Conservation (phyloP, 768 basidiomycete genomes). For the Russula dissimulans region DNA sequence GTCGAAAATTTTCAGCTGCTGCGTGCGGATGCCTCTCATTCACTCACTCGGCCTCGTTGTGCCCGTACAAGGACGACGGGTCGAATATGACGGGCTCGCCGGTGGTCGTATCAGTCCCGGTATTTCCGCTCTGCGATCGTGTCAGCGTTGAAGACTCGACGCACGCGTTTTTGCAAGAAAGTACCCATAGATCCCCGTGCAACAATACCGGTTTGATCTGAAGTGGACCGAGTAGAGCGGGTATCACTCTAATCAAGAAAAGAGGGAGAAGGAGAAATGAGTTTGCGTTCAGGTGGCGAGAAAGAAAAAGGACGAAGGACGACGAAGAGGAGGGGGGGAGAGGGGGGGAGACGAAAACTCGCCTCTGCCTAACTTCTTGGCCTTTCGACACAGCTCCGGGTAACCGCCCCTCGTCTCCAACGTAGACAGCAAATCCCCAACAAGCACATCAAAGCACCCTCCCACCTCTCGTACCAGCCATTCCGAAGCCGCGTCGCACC, state of each 20-base stretch:
- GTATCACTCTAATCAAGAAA: constrained; percentile 32
- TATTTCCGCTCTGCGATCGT: constrained; percentile 56
- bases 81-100: constrained; percentile 66
- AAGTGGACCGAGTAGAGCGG: constrained; percentile 51
- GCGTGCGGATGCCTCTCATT: not conserved
- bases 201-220: constrained; percentile 56
- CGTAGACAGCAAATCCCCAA: constrained; percentile 46
- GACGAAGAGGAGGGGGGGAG: too few relatives aligned
- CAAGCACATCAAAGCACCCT: constrained; percentile 54
- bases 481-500: constrained; percentile 62
- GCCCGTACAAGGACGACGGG: constrained; percentile 71
- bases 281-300: too few relatives aligned
- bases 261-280: too few relatives aligned
- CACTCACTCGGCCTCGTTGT: constrained; percentile 73
- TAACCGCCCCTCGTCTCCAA: constrained; percentile 35
- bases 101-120: constrained; percentile 44
- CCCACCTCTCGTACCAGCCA: constrained; percentile 68
- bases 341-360: not conserved
- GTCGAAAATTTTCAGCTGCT: not conserved
- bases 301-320: not conserved
- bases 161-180: constrained; percentile 17
- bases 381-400: constrained; percentile 40
- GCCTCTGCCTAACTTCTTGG: constrained; percentile 41
- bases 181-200: constrained; percentile 77
- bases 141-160: not conserved